Evolutionary conservation across 2,329 filamentous ascomycete genomes (phyloP), one percentile per base, ranked within the genome.

Genomic region (Immersiporthe knoxdaviesiana): DNA sequence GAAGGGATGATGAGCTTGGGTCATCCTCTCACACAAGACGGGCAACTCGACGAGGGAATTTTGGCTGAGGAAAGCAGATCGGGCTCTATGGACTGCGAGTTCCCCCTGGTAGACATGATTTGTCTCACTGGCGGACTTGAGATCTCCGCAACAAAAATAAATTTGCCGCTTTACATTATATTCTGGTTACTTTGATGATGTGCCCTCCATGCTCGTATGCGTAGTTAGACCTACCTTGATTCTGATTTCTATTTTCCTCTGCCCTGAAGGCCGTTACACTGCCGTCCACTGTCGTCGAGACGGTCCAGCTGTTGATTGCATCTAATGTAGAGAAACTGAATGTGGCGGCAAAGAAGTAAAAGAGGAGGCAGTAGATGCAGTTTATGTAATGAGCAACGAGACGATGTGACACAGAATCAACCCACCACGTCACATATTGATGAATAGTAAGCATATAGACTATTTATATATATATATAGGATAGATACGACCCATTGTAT

Each of bases 51-150:
- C 54, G 60, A 66, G 54, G 68, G 63, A 70, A 67, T 63, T 47
- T 47, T 63, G 68, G 68, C 70, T 68, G 68, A 67, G 65, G 65
- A 66, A 66, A 68, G 47, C 35, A 35, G 64, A 68, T 59, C 61
- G 54, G 61, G 63, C 63, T 71, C 69, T 71, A 71, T 69, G 67
- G 67, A 69, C 54, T 60, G 58, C 64, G 58, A 59, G 58, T 66
- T 72, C 69, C 68, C 70, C 70, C 60, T 65, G 67, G 70, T 72
- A 70, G 70, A 68, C 70, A 68, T 47, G 68, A 70, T 50, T 4
- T 66, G 70, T 70, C 66, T 68, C 63, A 68, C 70, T 72, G 60
- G 67, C 65, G 68, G 70, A 65, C 39, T 69, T 70, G 70, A 72
- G 70, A 72, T 72, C 39, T 72, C 67, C 66, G 67, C 59, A 67